These are phyloP conservation scores for Raphanus sativus DNA, from an alignment of 345 rosid species.

Conservation along the genomic window DNA sequence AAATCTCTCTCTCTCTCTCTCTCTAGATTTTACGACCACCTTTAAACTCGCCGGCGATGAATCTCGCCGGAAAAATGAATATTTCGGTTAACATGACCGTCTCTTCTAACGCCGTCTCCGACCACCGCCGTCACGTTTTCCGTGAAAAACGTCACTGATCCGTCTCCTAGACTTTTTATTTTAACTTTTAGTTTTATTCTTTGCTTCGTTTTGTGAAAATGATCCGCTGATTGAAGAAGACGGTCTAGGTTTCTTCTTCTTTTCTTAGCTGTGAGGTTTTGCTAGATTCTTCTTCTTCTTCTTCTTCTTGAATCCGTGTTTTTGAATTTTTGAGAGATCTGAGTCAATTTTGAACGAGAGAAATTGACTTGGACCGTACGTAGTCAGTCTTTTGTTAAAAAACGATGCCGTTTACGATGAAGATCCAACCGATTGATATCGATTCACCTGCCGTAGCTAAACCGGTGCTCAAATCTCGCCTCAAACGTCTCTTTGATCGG, in stretches of 20 bases:
- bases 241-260: slow-evolving; percentile 9
- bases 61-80: slow-evolving; percentile 56
- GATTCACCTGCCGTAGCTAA: slow-evolving; percentile 39
- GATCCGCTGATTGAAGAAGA: slow-evolving; percentile 37
- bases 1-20: background rate
- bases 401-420: slow-evolving; percentile 51
- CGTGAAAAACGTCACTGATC: slow-evolving; percentile 47
- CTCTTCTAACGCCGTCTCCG: slow-evolving; percentile 47
- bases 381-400: slow-evolving; percentile 1
- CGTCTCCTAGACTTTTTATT: background rate
- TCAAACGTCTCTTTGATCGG: slow-evolving; percentile 66
- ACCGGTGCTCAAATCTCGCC: slow-evolving; percentile 65
- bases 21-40: slow-evolving; percentile 2
- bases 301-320: slow-evolving; percentile 9
- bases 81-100: slow-evolving; percentile 38
- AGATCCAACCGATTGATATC: slow-evolving; percentile 71
- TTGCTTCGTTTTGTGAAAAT: slow-evolving; percentile 39
- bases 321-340: slow-evolving; percentile 7
- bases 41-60: slow-evolving; percentile 36
- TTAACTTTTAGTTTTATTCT: slow-evolving; percentile 27
- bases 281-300: slow-evolving; percentile 30
- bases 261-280: slow-evolving; percentile 37
- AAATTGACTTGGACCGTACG: slow-evolving; percentile 27
- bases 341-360: slow-evolving; percentile 11
- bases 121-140: slow-evolving; percentile 76